Conservation (phyloP, 2,329 filamentous ascomycete genomes). For the Arthrobotrys iridis region DNA sequence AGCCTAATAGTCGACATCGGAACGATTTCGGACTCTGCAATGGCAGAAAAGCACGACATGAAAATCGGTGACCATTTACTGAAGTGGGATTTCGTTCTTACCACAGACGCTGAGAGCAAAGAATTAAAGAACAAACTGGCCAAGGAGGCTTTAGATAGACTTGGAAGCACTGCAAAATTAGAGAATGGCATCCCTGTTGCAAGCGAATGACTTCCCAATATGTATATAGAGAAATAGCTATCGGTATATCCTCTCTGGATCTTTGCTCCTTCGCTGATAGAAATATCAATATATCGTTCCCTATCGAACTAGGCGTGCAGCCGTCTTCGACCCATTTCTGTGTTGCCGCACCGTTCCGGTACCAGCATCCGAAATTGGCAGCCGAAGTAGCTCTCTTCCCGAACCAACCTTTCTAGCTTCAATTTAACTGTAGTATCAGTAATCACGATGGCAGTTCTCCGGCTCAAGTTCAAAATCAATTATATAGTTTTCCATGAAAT, state of each 20-base stretch:
- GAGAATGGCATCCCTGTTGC: conserved; percentile 80
- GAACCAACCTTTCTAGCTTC: conserved; percentile 23
- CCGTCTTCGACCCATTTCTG: no score
- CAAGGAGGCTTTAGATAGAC: conserved; percentile 71
- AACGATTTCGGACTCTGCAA: conserved; percentile 66
- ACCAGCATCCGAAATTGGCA: conserved; percentile 46
- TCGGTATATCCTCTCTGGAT: no score
- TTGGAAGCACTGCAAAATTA: conserved; percentile 76
- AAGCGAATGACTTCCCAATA: conserved; percentile 62
- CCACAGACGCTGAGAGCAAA: conserved; percentile 75
- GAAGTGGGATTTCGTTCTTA: conserved; percentile 80
- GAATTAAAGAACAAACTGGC: conserved; percentile 74
- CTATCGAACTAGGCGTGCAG: no score
- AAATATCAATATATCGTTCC: background rate
- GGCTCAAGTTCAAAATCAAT: conserved; percentile 5
- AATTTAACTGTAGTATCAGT: conserved; percentile 1
- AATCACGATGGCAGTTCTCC: conserved; percentile 39
- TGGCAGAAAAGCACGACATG: conserved; percentile 72
- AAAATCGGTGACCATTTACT: conserved; percentile 72
- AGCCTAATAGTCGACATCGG: conserved; percentile 76
- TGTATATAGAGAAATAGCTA: no score
- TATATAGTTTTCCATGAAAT: background rate
- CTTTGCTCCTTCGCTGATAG: background rate
- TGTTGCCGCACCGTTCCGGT: conserved; percentile 32
- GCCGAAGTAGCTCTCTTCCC: conserved; percentile 46